A percentile compares a stretch with the other conserved stretches of the same genome.
Evolutionary conservation across 768 basidiomycete species (phyloP).

Genomic region (Macrolepiota fuliginosa): DNA sequence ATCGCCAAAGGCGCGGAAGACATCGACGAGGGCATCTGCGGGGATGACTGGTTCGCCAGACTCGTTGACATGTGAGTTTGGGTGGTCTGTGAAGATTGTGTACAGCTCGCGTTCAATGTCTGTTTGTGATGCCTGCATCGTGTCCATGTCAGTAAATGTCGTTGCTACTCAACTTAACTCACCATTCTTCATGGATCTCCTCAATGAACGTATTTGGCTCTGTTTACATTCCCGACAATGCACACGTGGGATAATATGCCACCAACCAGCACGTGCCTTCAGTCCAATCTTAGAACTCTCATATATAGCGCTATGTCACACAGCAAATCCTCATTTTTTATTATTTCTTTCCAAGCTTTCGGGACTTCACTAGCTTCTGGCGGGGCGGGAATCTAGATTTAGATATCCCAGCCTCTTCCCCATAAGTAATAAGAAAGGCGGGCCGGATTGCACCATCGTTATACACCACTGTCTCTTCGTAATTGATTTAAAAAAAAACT

Average conservation of each 20-base stretch:
- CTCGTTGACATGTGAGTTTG: conserved; percentile 55
- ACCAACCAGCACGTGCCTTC: too few relatives aligned
- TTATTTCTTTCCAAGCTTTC: too few relatives aligned
- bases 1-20: conserved; percentile 62
- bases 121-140: conserved; percentile 16
- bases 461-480: conserved; percentile 24
- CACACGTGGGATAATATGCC: too few relatives aligned
- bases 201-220: neutral
- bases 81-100: conserved; percentile 66
- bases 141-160: neutral
- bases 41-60: conserved; percentile 65
- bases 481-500: conserved; percentile 65
- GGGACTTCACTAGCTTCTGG: too few relatives aligned
- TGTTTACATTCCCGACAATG: neutral
- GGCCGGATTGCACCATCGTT: too few relatives aligned
- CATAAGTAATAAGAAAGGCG: too few relatives aligned
- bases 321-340: too few relatives aligned
- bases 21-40: conserved; percentile 66
- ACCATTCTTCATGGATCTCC: neutral
- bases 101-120: conserved; percentile 70
- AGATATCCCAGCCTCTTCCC: conserved; percentile 21
- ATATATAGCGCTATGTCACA: too few relatives aligned
- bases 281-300: too few relatives aligned
- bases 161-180: neutral
- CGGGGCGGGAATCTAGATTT: conserved; percentile 3